These are phyloP conservation scores for Cercis canadensis DNA, from an alignment of 306 rosid genomes.

Conservation along the genomic window DNA sequence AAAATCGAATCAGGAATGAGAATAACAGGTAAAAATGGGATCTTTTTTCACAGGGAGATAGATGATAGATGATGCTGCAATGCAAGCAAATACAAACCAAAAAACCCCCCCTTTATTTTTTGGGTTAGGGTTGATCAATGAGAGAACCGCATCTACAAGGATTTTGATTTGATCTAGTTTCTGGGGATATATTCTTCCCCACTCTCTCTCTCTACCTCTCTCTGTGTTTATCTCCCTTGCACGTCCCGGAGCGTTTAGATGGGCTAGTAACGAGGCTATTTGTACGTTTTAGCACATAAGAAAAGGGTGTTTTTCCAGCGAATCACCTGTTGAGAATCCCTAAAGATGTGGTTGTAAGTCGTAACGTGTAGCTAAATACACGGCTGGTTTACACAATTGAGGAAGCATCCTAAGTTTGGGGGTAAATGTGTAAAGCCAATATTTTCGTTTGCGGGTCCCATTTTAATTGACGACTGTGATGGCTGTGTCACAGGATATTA, in stretches of 20 bases:
- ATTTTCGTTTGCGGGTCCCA: background rate
- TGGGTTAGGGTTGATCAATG: background rate
- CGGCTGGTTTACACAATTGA: too few species aligned
- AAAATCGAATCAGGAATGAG: background rate
- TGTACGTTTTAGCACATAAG: background rate
- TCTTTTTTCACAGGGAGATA: background rate
- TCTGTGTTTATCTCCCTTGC: background rate
- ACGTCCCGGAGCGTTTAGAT: too few species aligned
- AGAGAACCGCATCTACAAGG: background rate
- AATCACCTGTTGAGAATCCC: background rate
- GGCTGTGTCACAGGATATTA: background rate
- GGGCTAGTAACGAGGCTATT: background rate
- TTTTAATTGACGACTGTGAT: background rate
- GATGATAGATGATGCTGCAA: constrained; percentile 12
- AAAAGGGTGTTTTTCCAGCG: background rate
- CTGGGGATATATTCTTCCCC: constrained; percentile 21
- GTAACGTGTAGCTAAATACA: too few species aligned
- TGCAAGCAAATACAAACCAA: constrained; percentile 16
- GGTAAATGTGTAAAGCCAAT: too few species aligned
- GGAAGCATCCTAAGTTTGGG: too few species aligned
- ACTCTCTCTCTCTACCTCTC: background rate
- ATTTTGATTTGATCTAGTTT: constrained; percentile 3
- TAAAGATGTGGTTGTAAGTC: constrained; percentile 4
- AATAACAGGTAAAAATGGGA: background rate
- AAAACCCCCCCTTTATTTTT: background rate